These are phyloP conservation scores for Puccinia horiana DNA, from an alignment of 1,284 basidiomycete species.

Conservation along the genomic window DNA sequence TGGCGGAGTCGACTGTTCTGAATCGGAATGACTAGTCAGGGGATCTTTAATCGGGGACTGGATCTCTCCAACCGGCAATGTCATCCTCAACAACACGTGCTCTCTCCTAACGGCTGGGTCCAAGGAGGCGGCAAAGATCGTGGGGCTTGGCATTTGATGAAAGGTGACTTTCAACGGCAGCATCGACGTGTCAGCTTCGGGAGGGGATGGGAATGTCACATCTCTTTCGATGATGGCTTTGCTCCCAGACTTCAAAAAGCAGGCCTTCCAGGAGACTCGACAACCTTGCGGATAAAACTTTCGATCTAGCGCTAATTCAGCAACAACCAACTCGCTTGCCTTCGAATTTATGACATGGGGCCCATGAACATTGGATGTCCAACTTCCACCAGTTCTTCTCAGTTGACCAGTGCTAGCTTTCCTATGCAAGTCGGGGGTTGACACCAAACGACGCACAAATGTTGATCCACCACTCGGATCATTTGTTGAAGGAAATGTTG, in stretches of 20 bases:
- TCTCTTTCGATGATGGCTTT: constrained; percentile 32
- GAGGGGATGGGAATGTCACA: constrained; percentile 51
- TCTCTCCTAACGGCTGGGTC: constrained; percentile 59
- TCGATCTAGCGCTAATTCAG: constrained; percentile 73
- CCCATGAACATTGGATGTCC: constrained; percentile 56
- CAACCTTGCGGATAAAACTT: constrained; percentile 74
- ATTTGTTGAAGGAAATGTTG: background rate
- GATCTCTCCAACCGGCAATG: constrained; percentile 77
- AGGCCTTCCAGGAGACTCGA: constrained; percentile 59
- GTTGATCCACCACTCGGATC: background rate
- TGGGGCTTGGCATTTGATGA: constrained; percentile 72
- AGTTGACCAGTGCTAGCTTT: constrained; percentile 54
- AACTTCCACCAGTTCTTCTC: constrained; percentile 52
- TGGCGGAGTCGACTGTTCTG: constrained; percentile 68
- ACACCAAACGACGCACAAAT: constrained; percentile 41
- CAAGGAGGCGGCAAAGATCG: constrained; percentile 68
- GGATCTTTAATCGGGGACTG: constrained; percentile 75
- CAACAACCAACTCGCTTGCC: constrained; percentile 66
- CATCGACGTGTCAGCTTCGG: constrained; percentile 51
- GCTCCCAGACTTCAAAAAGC: constrained; percentile 25
- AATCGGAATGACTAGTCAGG: constrained; percentile 70
- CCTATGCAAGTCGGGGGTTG: constrained; percentile 54
- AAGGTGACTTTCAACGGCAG: constrained; percentile 59
- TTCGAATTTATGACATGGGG: constrained; percentile 56
- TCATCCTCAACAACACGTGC: constrained; percentile 73